These are phyloP conservation scores for Cymbopogon flexuosus DNA, from an alignment of 202 grass and related monocot genomes.

Conservation along the genomic window DNA sequence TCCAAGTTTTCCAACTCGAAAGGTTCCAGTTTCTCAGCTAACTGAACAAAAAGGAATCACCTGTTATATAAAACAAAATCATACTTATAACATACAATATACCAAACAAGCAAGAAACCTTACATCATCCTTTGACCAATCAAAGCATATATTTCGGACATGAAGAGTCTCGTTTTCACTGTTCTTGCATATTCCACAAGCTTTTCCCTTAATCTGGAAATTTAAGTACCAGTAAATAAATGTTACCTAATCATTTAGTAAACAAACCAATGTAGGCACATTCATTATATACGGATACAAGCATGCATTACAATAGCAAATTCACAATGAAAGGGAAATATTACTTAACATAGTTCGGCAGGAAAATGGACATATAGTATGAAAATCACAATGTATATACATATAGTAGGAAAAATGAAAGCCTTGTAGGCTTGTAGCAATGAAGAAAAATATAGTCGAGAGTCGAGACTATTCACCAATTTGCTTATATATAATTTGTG, in stretches of 20 bases:
- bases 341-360: background rate
- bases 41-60: constrained; percentile 35
- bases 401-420: background rate
- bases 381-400: background rate
- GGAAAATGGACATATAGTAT: background rate
- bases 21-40: constrained; percentile 43
- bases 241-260: background rate
- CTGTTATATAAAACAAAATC: constrained; percentile 26
- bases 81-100: constrained; percentile 7
- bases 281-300: constrained; percentile 13
- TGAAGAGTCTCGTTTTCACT: constrained; percentile 59
- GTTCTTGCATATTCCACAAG: constrained; percentile 53
- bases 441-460: background rate
- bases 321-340: constrained; percentile 10
- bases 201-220: constrained; percentile 53
- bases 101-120: constrained; percentile 22
- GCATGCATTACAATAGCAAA: background rate
- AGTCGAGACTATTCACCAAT: background rate
- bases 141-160: constrained; percentile 55
- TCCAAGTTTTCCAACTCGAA: constrained; percentile 53
- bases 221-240: constrained; percentile 7
- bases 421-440: background rate
- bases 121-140: constrained; percentile 60
- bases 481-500: background rate
- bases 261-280: background rate